Base-by-base conservation (phyloP, 2,329 filamentous ascomycete species). In the Aspergillus ruber region DNA sequence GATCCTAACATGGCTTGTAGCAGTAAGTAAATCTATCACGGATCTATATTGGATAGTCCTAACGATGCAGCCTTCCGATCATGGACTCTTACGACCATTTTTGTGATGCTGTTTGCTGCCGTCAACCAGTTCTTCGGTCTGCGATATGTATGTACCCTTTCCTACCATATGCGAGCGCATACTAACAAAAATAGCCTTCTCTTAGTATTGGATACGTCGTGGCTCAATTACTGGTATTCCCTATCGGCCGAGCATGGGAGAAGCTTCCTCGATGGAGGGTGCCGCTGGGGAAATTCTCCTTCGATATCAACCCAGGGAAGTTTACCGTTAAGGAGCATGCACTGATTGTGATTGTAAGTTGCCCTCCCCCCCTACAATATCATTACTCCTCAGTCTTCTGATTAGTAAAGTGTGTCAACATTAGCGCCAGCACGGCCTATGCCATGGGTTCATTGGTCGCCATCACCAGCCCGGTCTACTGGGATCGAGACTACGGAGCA, bases 381-480 rank as follows among this genome's bases (percentile, higher is more conserved):
- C 4, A 18, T 43, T 9, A 3, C 17, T 13, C 5, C 5, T 29
- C 10, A 20, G 10, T 43, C 25, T 48, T 25, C 48, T 42, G 8
- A 25, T 9, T 1, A 8, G 25, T 38, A 17, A 13, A 59, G 56
- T 62, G 60, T 25, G 61, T 64, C 29, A 64, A 64, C 39, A 64
- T 64, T 25, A 63, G 61, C 41, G 54, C 58, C 23, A 56, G 55
- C 35, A 56, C 39, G 7, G 56, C 59, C 1, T 62, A 62, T 18
- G 60, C 62, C 6, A 48, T 48, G n/a, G 50, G 60, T 12, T 58
- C 62, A 2, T 50, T 67, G 6, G 60, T 66, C 3, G 60, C 64
- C 3, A 68, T 68, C 38, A 53, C 56, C 36, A 67, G 63, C 44
- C 64, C 63, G 8, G 57, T 62, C 2, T 68, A 63, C 42, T 68